Evolutionary conservation across 2,329 filamentous ascomycete genomes (phyloP), one percentile per base, ranked within the genome.

Genomic region (Berkeleyomyces rouxiae): DNA sequence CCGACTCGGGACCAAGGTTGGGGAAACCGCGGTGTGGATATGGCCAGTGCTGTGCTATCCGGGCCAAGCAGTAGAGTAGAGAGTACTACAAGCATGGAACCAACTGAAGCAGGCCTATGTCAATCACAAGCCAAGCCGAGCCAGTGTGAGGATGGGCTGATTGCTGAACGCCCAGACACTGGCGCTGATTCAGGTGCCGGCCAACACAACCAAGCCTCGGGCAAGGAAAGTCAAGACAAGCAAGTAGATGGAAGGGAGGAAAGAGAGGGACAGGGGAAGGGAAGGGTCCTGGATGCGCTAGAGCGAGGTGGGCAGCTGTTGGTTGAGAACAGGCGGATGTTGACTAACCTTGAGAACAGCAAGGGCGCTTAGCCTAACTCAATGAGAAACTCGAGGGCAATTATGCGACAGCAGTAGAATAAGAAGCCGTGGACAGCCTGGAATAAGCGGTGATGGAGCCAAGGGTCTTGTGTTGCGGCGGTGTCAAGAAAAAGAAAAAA

Each of bases 1-100:
- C 23, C 11, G 49, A 39, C 4, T 33, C 59, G 62, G 59, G 57
- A 46, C 16, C 59, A n/a, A 36, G 11, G 44, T 64, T 64, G 62
- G 62, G 62, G 62, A 51, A 64, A 64, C 43, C 59, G 62, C 51
- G 62, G 59, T 33, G 36, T 31, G 36, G 46, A 33, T 31, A 36
- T 7, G 2, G 31, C 10, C 6, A 36, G 13, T 53, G 47, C 31
- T 33, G 47, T 10, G 31, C 36, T 53, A 53, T 55, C 47, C 46
- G 47, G 36, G 7, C 36, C 36, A 53, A 55, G 47, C 44, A 53
- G 7, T 43, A 43, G 57, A 43, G 57, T 10, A 42, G 36, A 7
- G 13, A 11, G 44, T 3, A 59, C 23, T n/a, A 59, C 37, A 59
- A 40, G 39, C 44, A 59, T 59, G 57, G 37, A 11, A 16, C 33